Base-by-base conservation (phyloP, 805 yeast species). In the Nakazawaea ambrosiae region DNA sequence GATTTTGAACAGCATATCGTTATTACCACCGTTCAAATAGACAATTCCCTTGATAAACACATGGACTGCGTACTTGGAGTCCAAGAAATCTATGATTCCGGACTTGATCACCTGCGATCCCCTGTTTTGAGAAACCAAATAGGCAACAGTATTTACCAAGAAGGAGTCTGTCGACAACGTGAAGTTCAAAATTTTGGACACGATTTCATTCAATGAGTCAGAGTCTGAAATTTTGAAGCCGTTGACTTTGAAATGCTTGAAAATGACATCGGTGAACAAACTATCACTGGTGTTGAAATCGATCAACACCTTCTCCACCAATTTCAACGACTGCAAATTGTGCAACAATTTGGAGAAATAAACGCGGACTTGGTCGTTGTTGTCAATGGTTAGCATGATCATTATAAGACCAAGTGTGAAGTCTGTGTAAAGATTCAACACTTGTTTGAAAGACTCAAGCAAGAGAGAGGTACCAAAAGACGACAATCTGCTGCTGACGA, bases 381-480 rank as follows among this genome's bases (percentile, higher is more conserved):
- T 48, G 40, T 60, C 66, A 14, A 60, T 54, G 2, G 59, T 57
- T 19, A 55, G 28, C 18, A 58, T 36, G 14, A 61, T 49, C 23
- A 58, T 32, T 8, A 51, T 32, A 10, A 61, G 39, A 3, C 56
- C 57, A 26, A 51, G 29, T 2, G 55, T 33, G 14, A 57, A 29
- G 6, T 46, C 47, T 19, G 44, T 42, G 15, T 50, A 49, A 15
- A 48, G 19, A 5, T 41, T 14, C 4, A 50, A 19, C 17, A 51
- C 49, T 2, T 37, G 31, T 31, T 47, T 40, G 20, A 59, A 33
- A 9, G 48, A 40, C 6, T 51, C 40, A 2, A 38, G 22, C 16
- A 57, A 40, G 1, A 57, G 20, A 2, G 45, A 30, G 4, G 44
- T 45, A 8, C 59, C 61, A 2, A 54, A 33, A 15, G 40, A 31